Evolutionary conservation across 2,329 filamentous ascomycete species (phyloP), one percentile per base, ranked within the genome.

Genomic region (Colletotrichum agaves): DNA sequence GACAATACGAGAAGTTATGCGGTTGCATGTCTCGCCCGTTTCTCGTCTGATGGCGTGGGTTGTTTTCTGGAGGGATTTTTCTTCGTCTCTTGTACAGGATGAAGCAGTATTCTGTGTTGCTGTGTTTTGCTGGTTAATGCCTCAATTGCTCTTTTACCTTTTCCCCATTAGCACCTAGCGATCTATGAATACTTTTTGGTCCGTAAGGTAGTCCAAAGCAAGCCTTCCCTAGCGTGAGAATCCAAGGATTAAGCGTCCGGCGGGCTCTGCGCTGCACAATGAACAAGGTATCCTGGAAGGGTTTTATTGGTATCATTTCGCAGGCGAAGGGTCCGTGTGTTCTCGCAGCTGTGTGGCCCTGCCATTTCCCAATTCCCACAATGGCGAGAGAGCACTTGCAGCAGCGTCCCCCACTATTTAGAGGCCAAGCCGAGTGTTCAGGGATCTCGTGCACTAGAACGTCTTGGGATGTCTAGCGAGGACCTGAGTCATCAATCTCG

Each of bases 221-320:
- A 23, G 8, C 46, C 21, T 19, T 49, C 10, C 27, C 46, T 23
- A 49, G 27, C 27, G 21, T 19, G 17, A 13, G 44, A 13, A 27
- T 27, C 27, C 46, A 49, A 52, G 49, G 49, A 52, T 52, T 21
- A 37, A 53, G 50, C 50, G 50, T 53, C n/a, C 5, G 15, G 53
- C 44, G 53, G 39, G 33, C 21, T 39, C 57, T 55, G 41, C 31
- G 49, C 19, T 44, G 33, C 53, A 57, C 21, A 47, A 37, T 37
- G 5, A 60, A 17, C 63, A 57, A 57, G 63, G 52, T 44, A 55
- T 46, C 39, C 52, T 35, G 39, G 59, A 39, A 35, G 27, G 33
- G 46, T 62, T 66, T 55, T 47, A 57, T 57, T 63, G 41, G 63
- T 56, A 50, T 67, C 63, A 67, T 67, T 67, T 67, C 60, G 37